Conservation (phyloP, 1,139 yeast genomes). For the Zygosaccharomyces pseudobailii region DNA sequence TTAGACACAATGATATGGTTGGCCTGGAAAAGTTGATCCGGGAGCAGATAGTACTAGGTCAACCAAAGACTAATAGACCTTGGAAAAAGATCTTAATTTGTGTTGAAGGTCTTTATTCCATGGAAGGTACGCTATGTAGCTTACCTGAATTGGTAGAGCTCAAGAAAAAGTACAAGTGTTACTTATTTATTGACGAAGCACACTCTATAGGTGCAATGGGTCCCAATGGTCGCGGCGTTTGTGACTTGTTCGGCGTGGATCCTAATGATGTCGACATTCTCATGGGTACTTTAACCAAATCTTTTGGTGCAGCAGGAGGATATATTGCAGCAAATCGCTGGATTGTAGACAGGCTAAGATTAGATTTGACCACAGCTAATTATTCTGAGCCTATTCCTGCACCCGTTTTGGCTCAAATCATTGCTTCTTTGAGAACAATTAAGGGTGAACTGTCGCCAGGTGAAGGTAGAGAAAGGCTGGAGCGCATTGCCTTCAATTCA, state of each 20-base stretch:
- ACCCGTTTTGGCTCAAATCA: constrained; percentile 85
- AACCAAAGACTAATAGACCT: constrained; percentile 93
- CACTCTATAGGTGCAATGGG: constrained; percentile 99
- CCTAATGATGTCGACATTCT: constrained; percentile 75
- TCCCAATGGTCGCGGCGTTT: constrained; percentile 86
- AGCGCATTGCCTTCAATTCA: constrained; percentile 92
- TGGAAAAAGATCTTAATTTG: constrained; percentile 93
- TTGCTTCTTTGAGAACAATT: constrained; percentile 72
- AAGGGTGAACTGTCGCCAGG: constrained; percentile 83
- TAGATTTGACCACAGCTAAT: constrained; percentile 65
- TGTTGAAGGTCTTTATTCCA: constrained; percentile 92
- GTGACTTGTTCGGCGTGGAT: constrained; percentile 82
- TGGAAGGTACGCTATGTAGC: constrained; percentile 96
- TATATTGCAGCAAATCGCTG: constrained; percentile 72
- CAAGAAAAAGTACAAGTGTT: constrained; percentile 81
- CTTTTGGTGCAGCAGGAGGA: constrained; percentile 99
- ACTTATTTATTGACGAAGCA: constrained; percentile 92
- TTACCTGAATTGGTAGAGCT: constrained; percentile 72
- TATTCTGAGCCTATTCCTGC: constrained; percentile 88
- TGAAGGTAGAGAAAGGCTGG: constrained; percentile 86
- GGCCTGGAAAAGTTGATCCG: constrained; percentile 74
- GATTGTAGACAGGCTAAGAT: constrained; percentile 68
- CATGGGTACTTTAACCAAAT: constrained; percentile 97
- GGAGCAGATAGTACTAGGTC: constrained; percentile 92
- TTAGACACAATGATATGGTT: constrained; percentile 86